These are phyloP conservation scores for Globisporangium cederbergense DNA, from an alignment of 352 stramenopile genomes.

Conservation along the genomic window DNA sequence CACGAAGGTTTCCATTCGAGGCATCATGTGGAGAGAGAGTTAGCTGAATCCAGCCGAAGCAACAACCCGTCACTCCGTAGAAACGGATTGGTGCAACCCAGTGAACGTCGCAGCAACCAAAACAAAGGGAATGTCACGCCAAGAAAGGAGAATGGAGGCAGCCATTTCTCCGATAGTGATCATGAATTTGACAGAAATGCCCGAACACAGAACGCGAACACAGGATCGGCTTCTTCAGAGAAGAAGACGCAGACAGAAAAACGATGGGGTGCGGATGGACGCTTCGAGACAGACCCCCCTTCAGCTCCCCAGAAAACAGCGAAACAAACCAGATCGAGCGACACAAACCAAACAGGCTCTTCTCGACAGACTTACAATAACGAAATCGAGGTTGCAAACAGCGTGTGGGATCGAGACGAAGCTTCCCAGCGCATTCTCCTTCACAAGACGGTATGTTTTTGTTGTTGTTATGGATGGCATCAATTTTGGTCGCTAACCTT, in stretches of 20 bases:
- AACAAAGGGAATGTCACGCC: not conserved
- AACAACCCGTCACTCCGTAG: not conserved
- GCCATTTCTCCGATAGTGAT: not conserved
- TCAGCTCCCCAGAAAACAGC: not conserved
- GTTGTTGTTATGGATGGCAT: not conserved
- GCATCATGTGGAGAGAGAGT: not conserved
- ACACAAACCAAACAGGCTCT: not conserved
- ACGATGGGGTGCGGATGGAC: not conserved
- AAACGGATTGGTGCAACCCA: not conserved
- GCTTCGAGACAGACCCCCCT: not conserved
- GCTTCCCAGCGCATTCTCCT: conserved; percentile 1
- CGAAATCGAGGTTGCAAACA: not conserved
- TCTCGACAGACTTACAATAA: not conserved
- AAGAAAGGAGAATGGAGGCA: not conserved
- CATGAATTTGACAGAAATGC: not conserved
- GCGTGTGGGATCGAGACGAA: not conserved
- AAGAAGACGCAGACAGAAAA: conserved; percentile 1
- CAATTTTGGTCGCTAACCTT: not conserved
- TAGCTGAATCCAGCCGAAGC: not conserved
- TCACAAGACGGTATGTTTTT: not conserved
- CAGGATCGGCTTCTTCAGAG: not conserved
- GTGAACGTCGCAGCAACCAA: not conserved
- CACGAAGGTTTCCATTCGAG: not conserved
- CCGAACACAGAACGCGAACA: not conserved
- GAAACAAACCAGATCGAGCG: not conserved